Conservation (phyloP, 2,329 filamentous ascomycete genomes). For the Chaetothyriales sp. region DNA sequence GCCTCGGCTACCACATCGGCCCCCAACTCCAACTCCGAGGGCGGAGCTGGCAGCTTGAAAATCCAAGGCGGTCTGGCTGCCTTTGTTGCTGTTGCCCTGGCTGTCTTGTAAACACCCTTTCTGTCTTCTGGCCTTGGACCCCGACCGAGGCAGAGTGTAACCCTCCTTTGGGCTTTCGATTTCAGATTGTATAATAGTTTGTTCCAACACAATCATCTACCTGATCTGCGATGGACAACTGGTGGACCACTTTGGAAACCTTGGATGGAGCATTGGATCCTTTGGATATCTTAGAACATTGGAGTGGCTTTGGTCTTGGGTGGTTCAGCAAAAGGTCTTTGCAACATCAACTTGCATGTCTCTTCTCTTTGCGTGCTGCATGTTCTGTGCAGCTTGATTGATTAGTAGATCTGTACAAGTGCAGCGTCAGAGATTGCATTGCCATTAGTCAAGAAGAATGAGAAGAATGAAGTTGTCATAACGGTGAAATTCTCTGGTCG, state of each 20-base stretch:
- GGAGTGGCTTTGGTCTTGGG: too few relatives aligned
- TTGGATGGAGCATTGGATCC: neutral
- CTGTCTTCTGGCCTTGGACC: neutral
- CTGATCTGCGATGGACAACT: neutral
- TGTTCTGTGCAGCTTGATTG: neutral
- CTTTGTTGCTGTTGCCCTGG: constrained; percentile 22
- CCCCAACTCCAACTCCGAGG: constrained; percentile 21
- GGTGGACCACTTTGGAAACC: neutral
- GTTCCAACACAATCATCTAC: neutral
- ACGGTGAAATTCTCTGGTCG: too few relatives aligned
- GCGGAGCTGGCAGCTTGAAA: constrained; percentile 19
- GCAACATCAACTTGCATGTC: neutral
- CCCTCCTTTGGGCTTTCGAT: neutral
- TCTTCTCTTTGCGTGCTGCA: neutral
- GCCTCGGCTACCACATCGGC: constrained; percentile 20
- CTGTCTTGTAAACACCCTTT: constrained; percentile 20
- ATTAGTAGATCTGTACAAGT: too few relatives aligned
- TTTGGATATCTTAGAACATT: too few relatives aligned
- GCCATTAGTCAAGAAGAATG: too few relatives aligned
- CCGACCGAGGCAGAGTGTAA: neutral
- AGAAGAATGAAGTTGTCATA: too few relatives aligned
- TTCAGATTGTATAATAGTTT: neutral
- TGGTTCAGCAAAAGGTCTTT: neutral
- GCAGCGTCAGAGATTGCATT: too few relatives aligned
- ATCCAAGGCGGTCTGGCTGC: constrained; percentile 25